Evolutionary conservation across 495 filamentous ascomycete genomes (phyloP), one percentile per base, ranked within the genome.

Genomic region (Trichoderma gamsii): DNA sequence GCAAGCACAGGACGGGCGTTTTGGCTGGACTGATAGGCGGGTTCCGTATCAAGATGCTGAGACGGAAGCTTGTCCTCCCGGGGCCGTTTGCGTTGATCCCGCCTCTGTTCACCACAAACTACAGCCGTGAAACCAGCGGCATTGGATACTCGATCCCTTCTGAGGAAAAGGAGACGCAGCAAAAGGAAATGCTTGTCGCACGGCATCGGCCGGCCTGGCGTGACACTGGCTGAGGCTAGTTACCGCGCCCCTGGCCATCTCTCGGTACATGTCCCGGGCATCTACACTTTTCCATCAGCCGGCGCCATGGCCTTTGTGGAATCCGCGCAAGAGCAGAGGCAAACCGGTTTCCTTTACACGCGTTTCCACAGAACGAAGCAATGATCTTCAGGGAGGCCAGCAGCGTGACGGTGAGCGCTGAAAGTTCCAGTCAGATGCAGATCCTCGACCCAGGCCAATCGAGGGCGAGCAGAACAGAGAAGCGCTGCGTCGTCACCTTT

Each of bases 361-460:
- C 21, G 3, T n/a, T 51, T 23, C 21, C 49, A 21, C 49, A n/a
- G 21, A n/a, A 18, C n/a, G 16, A 25, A 61, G 56, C 4, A 61
- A 16, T 61, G 56, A 61, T 61, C 56, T 61, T 61, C 56, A 61
- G 56, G 56, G 56, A 61, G 56, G 21, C 21, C 52, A 59, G 52
- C 21, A 61, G 25, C 35, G 27, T 13, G 56, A 7, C 56, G 56
- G 56, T 13, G 23, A 18, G 27, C 15, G n/a, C 6, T 18, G 56
- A 21, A n/a, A 61, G 56, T 29, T 61, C 56, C 56, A 12, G 56
- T 32, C 56, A 61, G 56, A 32, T 32, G 56, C 56, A 61, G 56
- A 61, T 61, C 56, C 56, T 61, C 56, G 25, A 32, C 56, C 23
- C 56, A 61, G 23, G 9, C 23, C 12, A 11, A 9, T 32, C 23